Base-by-base conservation (phyloP, 2,329 filamentous ascomycete species). In the Setomelanomma holmii region DNA sequence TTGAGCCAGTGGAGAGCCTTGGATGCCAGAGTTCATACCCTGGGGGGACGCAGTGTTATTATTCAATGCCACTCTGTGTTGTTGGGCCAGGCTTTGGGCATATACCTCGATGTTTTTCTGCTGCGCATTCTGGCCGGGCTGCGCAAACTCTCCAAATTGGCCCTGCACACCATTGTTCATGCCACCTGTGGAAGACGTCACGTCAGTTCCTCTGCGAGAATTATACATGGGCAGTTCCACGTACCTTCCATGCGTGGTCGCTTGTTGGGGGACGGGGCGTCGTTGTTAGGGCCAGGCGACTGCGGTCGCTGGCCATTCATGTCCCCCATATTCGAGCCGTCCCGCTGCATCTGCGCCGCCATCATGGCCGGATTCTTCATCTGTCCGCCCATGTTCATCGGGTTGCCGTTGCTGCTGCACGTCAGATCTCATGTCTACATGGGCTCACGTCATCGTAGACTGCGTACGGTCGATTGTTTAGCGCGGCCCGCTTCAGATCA, bases 201-300 rank as follows among this genome's bases (percentile, higher is more conserved):
- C 83, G 68, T 86, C 83, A 68, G 83, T 79, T 59, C 36, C 23
- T 36, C 45, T 40, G 27, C n/a, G 3, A 82, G 34, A 73, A 75
- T 61, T 38, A 2, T n/a, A 8, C 5, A 23, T n/a, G n/a, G 12
- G 19, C 83, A 86, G 52, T n/a, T n/a, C 85, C 44, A 60, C 63
- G 82, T 82, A 68, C 88, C 87, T 60, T 93, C 90, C 55, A 96
- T 84, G 51, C 93, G 89, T 51, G 88, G 90, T 68, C 93, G 86
- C 80, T 98, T 98, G 58, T 90, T 93, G 1, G 93, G 93, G 24
- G 93, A 98, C 4, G 92, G 91, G 21, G 91, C 92, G 68, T 95
- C 95, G 46, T 97, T 93, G 48, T 87, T 88, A 33, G 89, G 88
- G 44, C 87, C 86, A 6, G 93, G 93, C 27, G 93, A 96, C 51